These are phyloP conservation scores for Aspergillus persii DNA, from an alignment of 2,329 filamentous ascomycete species.

Conservation along the genomic window DNA sequence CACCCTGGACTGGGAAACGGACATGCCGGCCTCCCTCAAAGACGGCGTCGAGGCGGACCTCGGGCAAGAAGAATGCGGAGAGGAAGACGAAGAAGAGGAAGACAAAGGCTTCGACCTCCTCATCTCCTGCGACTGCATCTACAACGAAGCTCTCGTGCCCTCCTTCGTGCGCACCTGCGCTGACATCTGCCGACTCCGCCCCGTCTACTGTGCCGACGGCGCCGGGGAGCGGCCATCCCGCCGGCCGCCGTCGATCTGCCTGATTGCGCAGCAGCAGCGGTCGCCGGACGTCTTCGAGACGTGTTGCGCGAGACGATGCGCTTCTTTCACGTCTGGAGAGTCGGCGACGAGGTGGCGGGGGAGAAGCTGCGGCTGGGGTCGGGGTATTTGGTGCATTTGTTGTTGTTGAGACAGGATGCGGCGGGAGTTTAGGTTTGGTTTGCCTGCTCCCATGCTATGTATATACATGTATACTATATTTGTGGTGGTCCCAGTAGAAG, in stretches of 20 bases:
- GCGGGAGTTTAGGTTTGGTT: not conserved
- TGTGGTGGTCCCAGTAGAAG: too few species aligned
- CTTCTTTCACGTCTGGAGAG: slow-evolving; percentile 71
- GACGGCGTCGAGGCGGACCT: slow-evolving; percentile 30
- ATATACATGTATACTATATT: not conserved
- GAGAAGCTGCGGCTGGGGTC: slow-evolving; percentile 59
- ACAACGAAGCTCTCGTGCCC: slow-evolving; percentile 80
- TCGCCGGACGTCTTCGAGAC: slow-evolving; percentile 79
- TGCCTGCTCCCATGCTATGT: not conserved
- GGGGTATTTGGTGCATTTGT: slow-evolving; percentile 81
- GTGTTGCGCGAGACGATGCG: slow-evolving; percentile 68
- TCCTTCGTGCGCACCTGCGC: slow-evolving; percentile 80
- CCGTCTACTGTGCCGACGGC: slow-evolving; percentile 14
- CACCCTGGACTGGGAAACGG: slow-evolving; percentile 78
- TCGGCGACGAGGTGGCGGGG: slow-evolving; percentile 64
- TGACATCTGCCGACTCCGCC: slow-evolving; percentile 66
- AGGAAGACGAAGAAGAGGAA: slow-evolving; percentile 23
- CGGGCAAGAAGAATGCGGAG: not conserved
- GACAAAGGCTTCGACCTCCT: slow-evolving; percentile 64
- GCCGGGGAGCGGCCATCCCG: not conserved
- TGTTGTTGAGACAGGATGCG: slow-evolving; percentile 53
- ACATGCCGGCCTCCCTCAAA: slow-evolving; percentile 38
- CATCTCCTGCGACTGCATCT: slow-evolving; percentile 89
- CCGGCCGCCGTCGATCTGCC: slow-evolving; percentile 62
- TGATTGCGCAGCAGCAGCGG: slow-evolving; percentile 87